Evolutionary conservation across 2,329 filamentous ascomycete species (phyloP).

Genomic region (Curvularia spicifera): DNA sequence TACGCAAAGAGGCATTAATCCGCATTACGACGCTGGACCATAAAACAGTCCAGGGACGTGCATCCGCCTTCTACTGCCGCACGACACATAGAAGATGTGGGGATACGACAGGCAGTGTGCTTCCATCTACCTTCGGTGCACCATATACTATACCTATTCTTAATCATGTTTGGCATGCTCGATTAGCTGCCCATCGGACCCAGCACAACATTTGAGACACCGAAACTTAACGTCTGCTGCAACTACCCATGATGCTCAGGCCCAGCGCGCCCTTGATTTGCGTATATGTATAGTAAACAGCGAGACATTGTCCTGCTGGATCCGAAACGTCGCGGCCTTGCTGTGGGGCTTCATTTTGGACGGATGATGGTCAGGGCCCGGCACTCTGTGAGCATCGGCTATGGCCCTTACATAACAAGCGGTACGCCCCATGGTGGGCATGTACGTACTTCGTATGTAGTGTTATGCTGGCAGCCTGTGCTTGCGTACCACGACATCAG

Average conservation of each 20-base stretch:
- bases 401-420: slow-evolving; percentile 6
- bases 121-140: slow-evolving; percentile 3
- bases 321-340: slow-evolving; percentile 29
- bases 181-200: slow-evolving; percentile 2
- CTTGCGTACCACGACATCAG: slow-evolving; percentile 4
- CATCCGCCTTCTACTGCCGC: background rate
- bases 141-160: background rate
- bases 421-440: background rate
- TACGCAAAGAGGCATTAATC: background rate
- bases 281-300: slow-evolving; percentile 9
- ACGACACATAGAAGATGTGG: slow-evolving; percentile 6
- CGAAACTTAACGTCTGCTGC: slow-evolving; percentile 8
- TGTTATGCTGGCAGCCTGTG: slow-evolving; percentile 1
- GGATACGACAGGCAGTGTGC: slow-evolving; percentile 6
- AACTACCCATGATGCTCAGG: slow-evolving; percentile 3
- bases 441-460: too few species aligned
- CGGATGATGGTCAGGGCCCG: slow-evolving; percentile 12
- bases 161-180: slow-evolving; percentile 5
- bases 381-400: background rate
- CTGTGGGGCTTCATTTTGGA: slow-evolving; percentile 33
- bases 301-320: slow-evolving; percentile 26
- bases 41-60: background rate
- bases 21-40: background rate
- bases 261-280: background rate
- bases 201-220: slow-evolving; percentile 6